Conservation (phyloP, 345 rosid species). For the Citrus maxima region DNA sequence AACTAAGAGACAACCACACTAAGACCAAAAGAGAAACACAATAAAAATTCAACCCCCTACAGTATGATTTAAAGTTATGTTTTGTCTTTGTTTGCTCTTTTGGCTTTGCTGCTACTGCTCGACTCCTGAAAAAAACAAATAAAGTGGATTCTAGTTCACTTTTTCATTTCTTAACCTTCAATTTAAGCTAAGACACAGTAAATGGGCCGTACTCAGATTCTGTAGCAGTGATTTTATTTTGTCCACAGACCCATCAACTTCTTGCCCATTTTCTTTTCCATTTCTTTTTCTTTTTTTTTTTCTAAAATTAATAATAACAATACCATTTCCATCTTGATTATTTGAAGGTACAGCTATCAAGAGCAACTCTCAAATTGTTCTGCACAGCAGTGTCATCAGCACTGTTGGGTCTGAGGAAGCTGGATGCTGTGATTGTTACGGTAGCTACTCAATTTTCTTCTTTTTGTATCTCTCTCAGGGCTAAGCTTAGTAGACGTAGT, state of each 20-base stretch:
- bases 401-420: constrained; percentile 28
- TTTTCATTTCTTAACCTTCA: not conserved
- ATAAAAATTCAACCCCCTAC: not conserved
- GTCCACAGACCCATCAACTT: constrained; percentile 15
- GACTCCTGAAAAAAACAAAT: not conserved
- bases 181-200: not conserved
- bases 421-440: constrained; percentile 19
- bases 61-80: constrained; percentile 8
- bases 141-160: not conserved
- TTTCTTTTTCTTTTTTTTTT: not conserved
- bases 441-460: constrained; percentile 24
- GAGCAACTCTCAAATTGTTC: constrained; percentile 38
- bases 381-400: constrained; percentile 21
- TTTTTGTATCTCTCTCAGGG: constrained; percentile 23
- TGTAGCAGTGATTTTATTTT: constrained; percentile 23
- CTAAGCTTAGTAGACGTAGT: not conserved
- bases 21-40: not conserved
- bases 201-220: constrained; percentile 21
- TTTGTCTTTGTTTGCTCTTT: constrained; percentile 16
- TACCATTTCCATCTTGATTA: not conserved
- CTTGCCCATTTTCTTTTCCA: not conserved
- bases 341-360: constrained; percentile 20
- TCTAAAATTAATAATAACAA: not conserved
- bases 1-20: constrained; percentile 6
- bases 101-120: not conserved